phyloP scores from a whole-genome alignment of 257 asterid genomes.

The Fraxinus anomala region DNA sequence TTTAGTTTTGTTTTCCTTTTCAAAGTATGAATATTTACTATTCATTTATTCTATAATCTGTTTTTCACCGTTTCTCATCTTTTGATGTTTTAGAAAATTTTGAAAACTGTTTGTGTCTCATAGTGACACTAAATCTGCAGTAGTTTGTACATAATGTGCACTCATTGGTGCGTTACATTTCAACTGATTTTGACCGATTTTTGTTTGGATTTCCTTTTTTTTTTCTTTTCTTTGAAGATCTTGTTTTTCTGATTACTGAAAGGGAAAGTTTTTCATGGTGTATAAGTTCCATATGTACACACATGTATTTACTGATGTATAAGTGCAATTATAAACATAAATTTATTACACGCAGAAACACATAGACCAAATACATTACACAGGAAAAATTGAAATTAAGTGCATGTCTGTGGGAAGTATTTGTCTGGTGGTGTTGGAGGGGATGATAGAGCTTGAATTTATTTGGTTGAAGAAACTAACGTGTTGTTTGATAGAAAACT shows the following conservation, averaged over 20 bases:
- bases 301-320: not conserved
- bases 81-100: not conserved
- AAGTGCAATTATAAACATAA: not conserved
- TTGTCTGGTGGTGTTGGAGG: not conserved
- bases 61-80: not conserved
- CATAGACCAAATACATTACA: not conserved
- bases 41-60: not conserved
- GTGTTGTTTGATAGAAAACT: too few relatives aligned
- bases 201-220: not conserved
- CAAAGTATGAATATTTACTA: not conserved
- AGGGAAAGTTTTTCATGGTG: not conserved
- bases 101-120: not conserved
- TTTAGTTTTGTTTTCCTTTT: not conserved
- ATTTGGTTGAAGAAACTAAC: not conserved
- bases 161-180: not conserved
- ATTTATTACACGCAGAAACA: not conserved
- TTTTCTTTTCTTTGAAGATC: not conserved
- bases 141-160: not conserved
- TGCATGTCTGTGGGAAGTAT: not conserved
- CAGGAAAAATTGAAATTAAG: too few relatives aligned
- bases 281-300: not conserved
- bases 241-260: not conserved
- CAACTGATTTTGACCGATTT: not conserved
- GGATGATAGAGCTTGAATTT: not conserved
- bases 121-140: not conserved